These are phyloP conservation scores for Penicillium argentinense DNA, from an alignment of 495 filamentous ascomycete genomes.

Conservation along the genomic window DNA sequence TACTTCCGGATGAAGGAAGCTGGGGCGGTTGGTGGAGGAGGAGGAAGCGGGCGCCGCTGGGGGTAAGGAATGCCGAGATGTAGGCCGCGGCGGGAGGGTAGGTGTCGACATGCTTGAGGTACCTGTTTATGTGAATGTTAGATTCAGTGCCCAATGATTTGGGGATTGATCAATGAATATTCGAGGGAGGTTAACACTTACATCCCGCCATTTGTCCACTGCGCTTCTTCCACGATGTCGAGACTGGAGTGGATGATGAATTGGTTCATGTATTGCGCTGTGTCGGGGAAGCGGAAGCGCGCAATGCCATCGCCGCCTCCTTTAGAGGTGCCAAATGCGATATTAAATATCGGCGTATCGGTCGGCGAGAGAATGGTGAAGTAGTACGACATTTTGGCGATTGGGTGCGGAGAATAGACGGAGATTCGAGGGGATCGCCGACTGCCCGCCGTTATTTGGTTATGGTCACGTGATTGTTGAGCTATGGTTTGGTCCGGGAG, in stretches of 20 bases:
- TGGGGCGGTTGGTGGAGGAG: conserved; percentile 77
- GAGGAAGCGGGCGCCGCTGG: conserved; percentile 70
- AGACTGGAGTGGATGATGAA: conserved; percentile 92
- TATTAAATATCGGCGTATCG: conserved; percentile 92
- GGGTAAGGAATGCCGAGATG: conserved; percentile 88
- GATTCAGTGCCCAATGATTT: too few relatives aligned
- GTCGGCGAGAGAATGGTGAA: conserved; percentile 92
- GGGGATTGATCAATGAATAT: too few relatives aligned
- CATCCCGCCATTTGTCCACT: conserved; percentile 84
- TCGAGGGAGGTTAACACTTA: conserved; percentile 40
- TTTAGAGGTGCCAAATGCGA: conserved; percentile 95
- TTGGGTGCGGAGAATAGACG: conserved; percentile 7
- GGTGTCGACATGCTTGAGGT: conserved; percentile 91
- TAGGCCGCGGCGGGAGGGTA: conserved; percentile 78
- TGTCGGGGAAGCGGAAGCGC: conserved; percentile 72
- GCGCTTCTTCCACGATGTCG: conserved; percentile 92
- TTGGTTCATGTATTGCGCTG: conserved; percentile 91
- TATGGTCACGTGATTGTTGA: conserved; percentile 9
- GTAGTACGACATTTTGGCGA: conserved; percentile 82
- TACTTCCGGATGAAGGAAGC: conserved; percentile 37
- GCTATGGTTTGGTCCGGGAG: too few relatives aligned
- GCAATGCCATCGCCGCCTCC: conserved; percentile 88
- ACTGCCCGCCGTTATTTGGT: too few relatives aligned
- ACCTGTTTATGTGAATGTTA: conserved; percentile 53
- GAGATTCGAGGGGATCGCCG: conserved; percentile 6